phyloP scores from a whole-genome alignment of 768 basidiomycete species.

The Tulasnella sp. region DNA sequence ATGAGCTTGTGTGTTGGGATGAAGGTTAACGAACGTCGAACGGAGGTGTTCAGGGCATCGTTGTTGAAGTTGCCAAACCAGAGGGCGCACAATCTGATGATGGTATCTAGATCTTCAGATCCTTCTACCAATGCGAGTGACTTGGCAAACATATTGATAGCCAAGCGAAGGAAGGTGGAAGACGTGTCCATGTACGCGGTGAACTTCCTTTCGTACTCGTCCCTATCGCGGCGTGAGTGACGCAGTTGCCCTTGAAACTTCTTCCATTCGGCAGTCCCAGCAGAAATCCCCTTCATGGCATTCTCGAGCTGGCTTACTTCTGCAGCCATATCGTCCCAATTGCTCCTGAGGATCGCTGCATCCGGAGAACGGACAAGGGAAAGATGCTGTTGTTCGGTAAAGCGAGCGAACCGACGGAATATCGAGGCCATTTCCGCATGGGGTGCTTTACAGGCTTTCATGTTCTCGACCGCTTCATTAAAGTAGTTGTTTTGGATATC shows the following conservation, averaged over 20 bases:
- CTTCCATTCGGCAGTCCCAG: background rate
- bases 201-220: constrained; percentile 27
- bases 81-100: constrained; percentile 74
- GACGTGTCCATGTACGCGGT: constrained; percentile 27
- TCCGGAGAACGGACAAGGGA: constrained; percentile 57
- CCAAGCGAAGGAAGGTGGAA: constrained; percentile 53
- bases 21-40: constrained; percentile 38
- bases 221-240: constrained; percentile 25
- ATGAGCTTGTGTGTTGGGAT: constrained; percentile 83
- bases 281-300: constrained; percentile 21
- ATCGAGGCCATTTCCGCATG: constrained; percentile 28
- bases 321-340: constrained; percentile 55
- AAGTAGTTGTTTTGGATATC: constrained; percentile 65
- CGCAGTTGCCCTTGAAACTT: constrained; percentile 1
- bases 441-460: constrained; percentile 13
- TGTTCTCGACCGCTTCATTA: constrained; percentile 38
- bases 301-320: constrained; percentile 49
- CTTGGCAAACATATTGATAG: constrained; percentile 76
- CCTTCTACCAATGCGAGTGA: constrained; percentile 56
- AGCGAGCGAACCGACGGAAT: constrained; percentile 72
- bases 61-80: constrained; percentile 82
- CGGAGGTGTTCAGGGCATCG: constrained; percentile 32
- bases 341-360: constrained; percentile 51
- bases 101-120: constrained; percentile 55
- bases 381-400: constrained; percentile 81